Evolutionary conservation across 176 grass and related monocot species (phyloP).

Genomic region (Aegilops bicornis): DNA sequence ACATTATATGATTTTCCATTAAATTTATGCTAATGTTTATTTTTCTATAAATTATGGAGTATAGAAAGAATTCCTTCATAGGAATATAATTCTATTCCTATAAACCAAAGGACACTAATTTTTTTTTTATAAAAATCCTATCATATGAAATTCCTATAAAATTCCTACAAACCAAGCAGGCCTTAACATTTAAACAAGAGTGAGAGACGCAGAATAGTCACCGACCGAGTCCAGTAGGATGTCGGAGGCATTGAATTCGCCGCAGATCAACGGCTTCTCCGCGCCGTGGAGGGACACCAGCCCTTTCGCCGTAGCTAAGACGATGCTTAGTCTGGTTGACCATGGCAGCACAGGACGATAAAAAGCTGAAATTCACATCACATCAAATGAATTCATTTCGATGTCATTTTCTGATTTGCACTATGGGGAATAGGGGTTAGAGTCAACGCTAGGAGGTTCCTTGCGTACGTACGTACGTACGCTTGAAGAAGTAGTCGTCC

Average conservation of each 20-base stretch:
- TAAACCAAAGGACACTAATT: too few relatives aligned
- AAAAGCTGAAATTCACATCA: background rate
- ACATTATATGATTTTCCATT: too few relatives aligned
- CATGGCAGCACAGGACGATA: background rate
- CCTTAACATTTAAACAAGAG: too few relatives aligned
- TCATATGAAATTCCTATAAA: too few relatives aligned
- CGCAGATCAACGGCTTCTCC: background rate
- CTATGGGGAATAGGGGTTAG: too few relatives aligned
- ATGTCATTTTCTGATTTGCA: too few relatives aligned
- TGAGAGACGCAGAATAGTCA: background rate
- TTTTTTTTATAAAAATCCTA: too few relatives aligned
- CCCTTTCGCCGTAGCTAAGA: background rate
- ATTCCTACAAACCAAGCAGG: too few relatives aligned
- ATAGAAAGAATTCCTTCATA: too few relatives aligned
- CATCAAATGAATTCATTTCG: background rate
- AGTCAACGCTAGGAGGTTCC: background rate
- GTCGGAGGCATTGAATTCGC: background rate
- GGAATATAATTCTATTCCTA: too few relatives aligned
- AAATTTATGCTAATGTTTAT: too few relatives aligned
- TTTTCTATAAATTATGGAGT: too few relatives aligned
- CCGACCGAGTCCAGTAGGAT: background rate
- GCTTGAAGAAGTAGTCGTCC: background rate
- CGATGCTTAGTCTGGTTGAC: background rate
- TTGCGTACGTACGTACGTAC: background rate
- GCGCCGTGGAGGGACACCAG: background rate